Evolutionary conservation across 257 asterid genomes (phyloP).

Genomic region (Ehretia macrophylla): DNA sequence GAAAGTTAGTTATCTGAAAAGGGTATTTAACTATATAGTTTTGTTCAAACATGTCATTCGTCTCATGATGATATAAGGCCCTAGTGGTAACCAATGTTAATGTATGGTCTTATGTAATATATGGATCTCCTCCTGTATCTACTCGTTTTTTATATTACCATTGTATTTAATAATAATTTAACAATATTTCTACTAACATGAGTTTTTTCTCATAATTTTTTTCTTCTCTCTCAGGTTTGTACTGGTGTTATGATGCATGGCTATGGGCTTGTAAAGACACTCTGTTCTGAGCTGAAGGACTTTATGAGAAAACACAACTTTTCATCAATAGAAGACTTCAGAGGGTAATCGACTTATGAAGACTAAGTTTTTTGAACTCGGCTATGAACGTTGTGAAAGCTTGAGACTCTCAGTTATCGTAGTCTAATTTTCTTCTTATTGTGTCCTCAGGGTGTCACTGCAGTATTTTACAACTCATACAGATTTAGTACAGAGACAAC

Average conservation of each 20-base stretch:
- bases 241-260: constrained; percentile 98
- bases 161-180: no score
- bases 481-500: constrained; percentile 63
- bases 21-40: no score
- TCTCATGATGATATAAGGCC: no score
- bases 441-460: constrained; percentile 52
- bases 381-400: neutral
- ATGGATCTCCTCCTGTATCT: no score
- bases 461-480: constrained; percentile 68
- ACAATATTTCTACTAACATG: no score
- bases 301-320: constrained; percentile 78
- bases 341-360: constrained; percentile 46
- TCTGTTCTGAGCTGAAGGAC: constrained; percentile 80
- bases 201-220: neutral
- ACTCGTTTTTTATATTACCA: no score
- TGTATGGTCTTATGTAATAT: no score
- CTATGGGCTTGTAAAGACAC: constrained; percentile 72
- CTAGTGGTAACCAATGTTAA: no score
- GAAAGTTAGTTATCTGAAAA: no score
- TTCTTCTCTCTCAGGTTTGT: constrained; percentile 46
- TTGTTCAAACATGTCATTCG: no score
- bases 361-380: neutral
- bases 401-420: neutral
- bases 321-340: constrained; percentile 71
- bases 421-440: neutral